Base-by-base conservation (phyloP, 305 asterid genomes). In the Fraxinus latifolia region DNA sequence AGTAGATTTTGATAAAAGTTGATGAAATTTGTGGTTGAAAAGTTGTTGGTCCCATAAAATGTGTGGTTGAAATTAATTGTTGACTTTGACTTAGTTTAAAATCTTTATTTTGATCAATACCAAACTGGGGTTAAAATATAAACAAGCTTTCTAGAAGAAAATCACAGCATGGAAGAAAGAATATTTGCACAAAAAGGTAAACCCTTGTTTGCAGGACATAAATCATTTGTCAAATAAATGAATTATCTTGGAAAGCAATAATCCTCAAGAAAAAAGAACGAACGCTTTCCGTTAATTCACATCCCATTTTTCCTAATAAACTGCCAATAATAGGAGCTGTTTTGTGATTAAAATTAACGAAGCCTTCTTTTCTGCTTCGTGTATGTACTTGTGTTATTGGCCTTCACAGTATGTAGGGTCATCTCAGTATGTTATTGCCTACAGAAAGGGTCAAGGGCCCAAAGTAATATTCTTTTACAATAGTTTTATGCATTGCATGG, bases 101-200 rank as follows among this genome's bases (percentile, higher is more conserved):
- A 42, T 11, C 53, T 42, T 42, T 42, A 42, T 42, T 39, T 42
- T 42, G 53, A 42, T 42, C 53, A 42, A 42, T 2, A 42, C 15
- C 53, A 42, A 42, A 42, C n/a, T 2, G 15, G 15, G 53, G 53
- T 9, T 70, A 29, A 29, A 79, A 7, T 42, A 70, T 27, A 53
- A 75, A 15, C 34, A 39, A 68, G 74, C 39, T 68, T 68, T 27
- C 33, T 6, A 37, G 12, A 53, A 47, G 77, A 70, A 76, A 36
- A 74, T 70, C 75, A 70, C 42, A 70, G 75, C 75, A 70, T 79
- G 23, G 81, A 77, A 77, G 75, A 70, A 73, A 27, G 70, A 19
- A 50, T 25, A 73, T 60, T 39, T 78, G 58, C 15, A 70, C 71
- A 58, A 44, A 58, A 81, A 42, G 65, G 67, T 79, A 79, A 81